Evolutionary conservation across 2,329 filamentous ascomycete species (phyloP).

Genomic region (Emericellopsis atlantica): DNA sequence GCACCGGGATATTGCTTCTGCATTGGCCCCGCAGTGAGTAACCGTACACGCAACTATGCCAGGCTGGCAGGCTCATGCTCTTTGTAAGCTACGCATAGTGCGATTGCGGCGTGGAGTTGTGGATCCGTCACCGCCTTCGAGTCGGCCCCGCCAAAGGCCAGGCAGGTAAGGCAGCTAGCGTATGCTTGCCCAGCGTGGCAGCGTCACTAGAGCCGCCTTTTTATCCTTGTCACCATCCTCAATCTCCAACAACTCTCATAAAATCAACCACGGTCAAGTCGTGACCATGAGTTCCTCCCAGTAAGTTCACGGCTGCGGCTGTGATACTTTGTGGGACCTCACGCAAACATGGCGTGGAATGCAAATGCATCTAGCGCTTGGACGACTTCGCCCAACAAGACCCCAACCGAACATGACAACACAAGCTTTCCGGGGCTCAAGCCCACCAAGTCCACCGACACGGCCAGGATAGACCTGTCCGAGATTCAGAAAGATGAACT

Average conservation of each 20-base stretch:
- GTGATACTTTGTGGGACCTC: slow-evolving; percentile 26
- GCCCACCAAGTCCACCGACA: slow-evolving; percentile 25
- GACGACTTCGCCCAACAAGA: slow-evolving; percentile 32
- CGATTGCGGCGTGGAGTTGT: no score
- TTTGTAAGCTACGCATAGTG: no score
- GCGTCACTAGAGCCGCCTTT: background rate
- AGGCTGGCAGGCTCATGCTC: no score
- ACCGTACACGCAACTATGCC: no score
- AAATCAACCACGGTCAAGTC: slow-evolving; percentile 2
- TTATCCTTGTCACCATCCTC: background rate
- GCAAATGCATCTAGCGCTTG: slow-evolving; percentile 27
- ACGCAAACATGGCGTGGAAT: slow-evolving; percentile 39
- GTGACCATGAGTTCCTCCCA: slow-evolving; percentile 30
- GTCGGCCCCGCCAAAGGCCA: background rate
- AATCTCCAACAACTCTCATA: background rate
- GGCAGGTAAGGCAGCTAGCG: background rate
- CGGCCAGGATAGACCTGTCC: slow-evolving; percentile 53
- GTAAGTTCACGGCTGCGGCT: slow-evolving; percentile 42
- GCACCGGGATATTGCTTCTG: no score
- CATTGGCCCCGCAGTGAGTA: no score
- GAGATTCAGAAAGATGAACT: slow-evolving; percentile 83
- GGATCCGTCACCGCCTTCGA: no score
- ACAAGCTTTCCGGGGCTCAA: slow-evolving; percentile 39
- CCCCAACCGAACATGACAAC: slow-evolving; percentile 26
- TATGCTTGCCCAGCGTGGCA: background rate